These are phyloP conservation scores for Coniferiporia sulphurascens DNA, from an alignment of 1,284 basidiomycete species.

Conservation along the genomic window DNA sequence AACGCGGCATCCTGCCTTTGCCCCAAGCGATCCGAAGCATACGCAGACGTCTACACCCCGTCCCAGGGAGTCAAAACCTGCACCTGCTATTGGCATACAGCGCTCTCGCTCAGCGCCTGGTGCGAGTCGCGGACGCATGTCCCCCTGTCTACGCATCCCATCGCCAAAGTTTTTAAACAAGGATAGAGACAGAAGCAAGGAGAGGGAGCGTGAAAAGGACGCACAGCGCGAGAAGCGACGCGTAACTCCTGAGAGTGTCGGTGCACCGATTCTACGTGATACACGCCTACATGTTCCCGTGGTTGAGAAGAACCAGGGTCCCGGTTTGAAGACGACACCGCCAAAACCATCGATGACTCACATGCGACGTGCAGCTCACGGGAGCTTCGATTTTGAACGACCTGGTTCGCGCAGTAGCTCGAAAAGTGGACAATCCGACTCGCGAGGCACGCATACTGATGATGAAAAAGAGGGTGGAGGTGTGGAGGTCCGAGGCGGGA, in stretches of 20 bases:
- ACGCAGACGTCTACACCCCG: background rate
- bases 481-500: background rate
- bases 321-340: background rate
- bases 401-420: conserved; percentile 32
- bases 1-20: background rate
- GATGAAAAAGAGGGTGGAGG: conserved; percentile 10
- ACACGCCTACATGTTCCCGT: background rate
- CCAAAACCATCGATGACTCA: background rate
- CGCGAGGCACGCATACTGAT: conserved; percentile 11
- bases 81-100: conserved; percentile 5
- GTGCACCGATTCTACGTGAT: conserved; percentile 18
- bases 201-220: conserved; percentile 20
- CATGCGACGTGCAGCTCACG: conserved; percentile 23
- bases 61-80: background rate
- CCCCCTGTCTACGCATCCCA: conserved; percentile 21
- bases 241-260: conserved; percentile 25
- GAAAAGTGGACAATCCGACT: conserved; percentile 17
- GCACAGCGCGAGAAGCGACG: conserved; percentile 19
- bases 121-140: conserved; percentile 20
- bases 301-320: conserved; percentile 1
- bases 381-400: conserved; percentile 71
- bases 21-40: background rate
- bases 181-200: conserved; percentile 15
- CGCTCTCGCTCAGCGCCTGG: conserved; percentile 15
- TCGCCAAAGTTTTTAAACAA: conserved; percentile 20